phyloP scores from a whole-genome alignment of 805 yeast genomes.

The Metschnikowia matae region DNA sequence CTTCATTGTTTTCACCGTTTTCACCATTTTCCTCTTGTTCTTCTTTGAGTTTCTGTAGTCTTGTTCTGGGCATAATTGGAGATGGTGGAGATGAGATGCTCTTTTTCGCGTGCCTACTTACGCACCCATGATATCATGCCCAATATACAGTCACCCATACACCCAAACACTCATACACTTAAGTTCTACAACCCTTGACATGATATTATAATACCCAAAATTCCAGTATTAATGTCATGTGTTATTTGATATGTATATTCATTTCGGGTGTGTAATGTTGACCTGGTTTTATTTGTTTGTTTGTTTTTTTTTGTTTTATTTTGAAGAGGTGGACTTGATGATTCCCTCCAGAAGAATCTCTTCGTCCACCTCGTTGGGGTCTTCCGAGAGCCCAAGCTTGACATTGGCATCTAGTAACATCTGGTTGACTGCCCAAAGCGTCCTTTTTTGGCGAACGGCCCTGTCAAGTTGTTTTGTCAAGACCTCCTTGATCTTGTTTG shows the following conservation, averaged over 20 bases:
- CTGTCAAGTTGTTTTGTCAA: conserved; percentile 27
- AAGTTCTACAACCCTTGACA: too few species aligned
- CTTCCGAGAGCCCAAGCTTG: conserved; percentile 29
- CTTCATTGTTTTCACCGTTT: background rate
- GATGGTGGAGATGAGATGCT: conserved; percentile 2
- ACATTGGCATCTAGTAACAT: conserved; percentile 41
- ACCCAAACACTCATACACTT: too few species aligned
- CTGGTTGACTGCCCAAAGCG: conserved; percentile 41
- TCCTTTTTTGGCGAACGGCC: conserved; percentile 29
- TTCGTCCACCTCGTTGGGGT: conserved; percentile 18
- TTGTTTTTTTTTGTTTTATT: too few species aligned
- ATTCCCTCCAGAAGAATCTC: conserved; percentile 15
- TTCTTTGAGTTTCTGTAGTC: conserved; percentile 15
- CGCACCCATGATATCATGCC: background rate
- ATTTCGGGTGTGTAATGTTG: too few species aligned
- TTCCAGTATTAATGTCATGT: too few species aligned
- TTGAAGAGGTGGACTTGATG: background rate
- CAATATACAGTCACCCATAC: background rate
- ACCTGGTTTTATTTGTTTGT: too few species aligned
- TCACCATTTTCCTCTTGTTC: background rate
- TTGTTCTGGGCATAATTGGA: background rate
- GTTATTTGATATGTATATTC: too few species aligned
- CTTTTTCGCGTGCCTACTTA: background rate
- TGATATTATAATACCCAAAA: too few species aligned
- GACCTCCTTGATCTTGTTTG: conserved; percentile 34